Base-by-base conservation (phyloP, 1,139 yeast species). In the Saccharomycopsis hybrid region DNA sequence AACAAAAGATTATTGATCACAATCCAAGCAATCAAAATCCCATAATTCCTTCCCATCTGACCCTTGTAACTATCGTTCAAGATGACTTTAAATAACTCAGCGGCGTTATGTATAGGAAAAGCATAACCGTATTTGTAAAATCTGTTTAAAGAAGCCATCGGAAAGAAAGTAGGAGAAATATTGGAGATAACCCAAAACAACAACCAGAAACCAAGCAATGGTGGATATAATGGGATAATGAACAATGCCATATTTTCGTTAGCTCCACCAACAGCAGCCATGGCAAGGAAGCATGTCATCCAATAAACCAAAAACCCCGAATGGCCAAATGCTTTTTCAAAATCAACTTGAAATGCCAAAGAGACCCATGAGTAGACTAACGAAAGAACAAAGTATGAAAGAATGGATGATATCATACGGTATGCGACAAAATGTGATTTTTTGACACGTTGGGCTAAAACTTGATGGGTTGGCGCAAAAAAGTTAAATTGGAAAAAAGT, bases 101-200 rank as follows among this genome's bases (percentile, higher is more conserved):
- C 73, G 0, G 80, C 75, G 57, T 82, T 80, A 60, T 74, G 77
- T 58, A 83, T 71, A 1, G 90, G 90, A 66, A 80, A 67, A 31
- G 77, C 81, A 60, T 80, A 80, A 5, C 89, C 89, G 62, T 75
- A 80, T 46, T 78, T 65, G 64, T 74, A 84, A 55, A 82, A 79
- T 25, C 62, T 59, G 2, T 78, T 77, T 35, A 69, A 62, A 46
- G 83, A 63, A 1, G 70, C 80, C 58, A 82, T 60, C 2, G 90
- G 82, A 38, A 76, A 72, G 61, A 82, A 80, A 0, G 86, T 73
- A 5, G 84, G 77, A 0, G 87, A 68, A 40, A 82, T 72, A 57
- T 82, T 82, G 44, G 71, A 49, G 48, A 82, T 74, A 59, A 82
- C 80, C 75, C 79, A 78, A 54, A 76, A 71, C 56, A 81, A 69